Conservation (phyloP, 371 early-diverging fungal species). For the Batkoa obscura region DNA sequence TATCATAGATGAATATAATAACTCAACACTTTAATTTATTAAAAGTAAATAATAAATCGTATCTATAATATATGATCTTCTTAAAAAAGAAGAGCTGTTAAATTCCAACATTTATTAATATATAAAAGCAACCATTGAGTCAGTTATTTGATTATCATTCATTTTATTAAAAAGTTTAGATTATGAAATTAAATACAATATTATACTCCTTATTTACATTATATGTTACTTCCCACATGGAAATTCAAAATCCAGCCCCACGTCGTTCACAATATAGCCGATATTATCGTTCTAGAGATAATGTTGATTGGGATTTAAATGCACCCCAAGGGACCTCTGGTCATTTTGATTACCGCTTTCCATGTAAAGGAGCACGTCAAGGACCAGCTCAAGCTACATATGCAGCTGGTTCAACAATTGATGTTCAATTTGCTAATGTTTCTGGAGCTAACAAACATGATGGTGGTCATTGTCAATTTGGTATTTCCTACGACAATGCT, state of each 20-base stretch:
- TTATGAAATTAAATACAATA: no score
- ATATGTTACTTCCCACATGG: conserved; percentile 7
- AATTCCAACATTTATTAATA: no score
- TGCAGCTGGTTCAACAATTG: neutral
- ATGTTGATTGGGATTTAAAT: conserved; percentile 10
- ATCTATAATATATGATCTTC: no score
- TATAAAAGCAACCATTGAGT: no score
- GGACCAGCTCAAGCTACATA: neutral
- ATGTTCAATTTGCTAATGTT: conserved; percentile 3
- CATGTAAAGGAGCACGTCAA: neutral
- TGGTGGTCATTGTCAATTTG: conserved; percentile 1
- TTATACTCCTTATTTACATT: no score
- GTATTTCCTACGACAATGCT: neutral
- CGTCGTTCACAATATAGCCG: conserved; percentile 10
- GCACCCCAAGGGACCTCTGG: conserved; percentile 9
- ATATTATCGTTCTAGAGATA: neutral
- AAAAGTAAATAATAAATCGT: no score
- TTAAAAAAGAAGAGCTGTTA: no score
- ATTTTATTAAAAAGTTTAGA: no score
- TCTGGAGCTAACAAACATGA: neutral
- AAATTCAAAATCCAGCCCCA: conserved; percentile 14
- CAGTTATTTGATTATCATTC: no score
- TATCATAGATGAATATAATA: no score
- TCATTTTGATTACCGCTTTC: neutral
- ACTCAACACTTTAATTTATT: no score